phyloP scores from a whole-genome alignment of 1,139 yeast genomes.

The Diutina pseudorugosa region DNA sequence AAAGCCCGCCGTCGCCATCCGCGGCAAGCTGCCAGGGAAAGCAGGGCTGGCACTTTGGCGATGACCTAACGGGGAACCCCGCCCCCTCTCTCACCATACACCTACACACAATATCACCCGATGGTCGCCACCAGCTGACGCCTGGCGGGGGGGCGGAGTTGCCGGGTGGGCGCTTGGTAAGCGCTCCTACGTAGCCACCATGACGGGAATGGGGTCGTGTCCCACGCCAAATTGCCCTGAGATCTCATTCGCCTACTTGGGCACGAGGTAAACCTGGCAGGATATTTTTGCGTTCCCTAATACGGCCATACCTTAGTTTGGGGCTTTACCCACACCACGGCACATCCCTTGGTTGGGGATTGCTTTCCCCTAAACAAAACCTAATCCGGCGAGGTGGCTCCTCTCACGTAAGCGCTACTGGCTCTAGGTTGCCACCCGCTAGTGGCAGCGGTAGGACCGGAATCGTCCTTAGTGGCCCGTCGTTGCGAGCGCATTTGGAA shows the following conservation, averaged over 20 bases:
- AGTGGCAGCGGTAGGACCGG: neutral
- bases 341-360: too few species aligned
- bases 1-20: neutral
- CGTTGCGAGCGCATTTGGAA: neutral
- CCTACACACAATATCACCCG: too few species aligned
- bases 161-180: neutral
- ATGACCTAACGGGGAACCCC: too few species aligned
- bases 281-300: neutral
- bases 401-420: neutral
- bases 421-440: neutral
- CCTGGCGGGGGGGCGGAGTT: too few species aligned
- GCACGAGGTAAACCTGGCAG: neutral
- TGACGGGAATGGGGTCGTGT: neutral
- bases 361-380: too few species aligned
- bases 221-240: neutral
- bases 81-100: too few species aligned
- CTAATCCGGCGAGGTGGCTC: too few species aligned
- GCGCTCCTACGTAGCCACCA: neutral
- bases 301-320: neutral
- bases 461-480: neutral
- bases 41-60: neutral
- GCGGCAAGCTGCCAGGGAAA: neutral
- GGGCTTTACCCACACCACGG: neutral
- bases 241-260: neutral
- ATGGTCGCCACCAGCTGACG: neutral